A percentile compares a stretch with the other conserved stretches of the same genome.
Evolutionary conservation across 192 early-diverging fungal species (phyloP).

Genomic region (Bifiguratus adelaidae): DNA sequence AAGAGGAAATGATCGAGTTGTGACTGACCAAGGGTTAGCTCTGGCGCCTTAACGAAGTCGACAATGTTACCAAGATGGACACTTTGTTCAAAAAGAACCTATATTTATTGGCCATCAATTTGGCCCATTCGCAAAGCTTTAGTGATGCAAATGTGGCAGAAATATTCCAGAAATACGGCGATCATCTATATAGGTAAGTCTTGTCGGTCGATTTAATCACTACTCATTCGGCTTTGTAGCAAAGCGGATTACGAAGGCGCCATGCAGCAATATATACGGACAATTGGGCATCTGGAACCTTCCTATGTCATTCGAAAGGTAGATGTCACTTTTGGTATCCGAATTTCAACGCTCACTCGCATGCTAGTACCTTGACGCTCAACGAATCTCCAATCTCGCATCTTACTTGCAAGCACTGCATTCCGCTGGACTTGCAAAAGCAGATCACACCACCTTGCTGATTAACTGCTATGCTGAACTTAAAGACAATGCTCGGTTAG

Average conservation of each 20-base stretch:
- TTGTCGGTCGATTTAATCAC: too few relatives aligned
- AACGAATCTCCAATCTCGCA: conserved; percentile 83
- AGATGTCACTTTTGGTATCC: neutral
- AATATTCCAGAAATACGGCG: conserved; percentile 90
- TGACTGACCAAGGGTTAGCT: conserved; percentile 27
- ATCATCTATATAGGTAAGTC: conserved; percentile 73
- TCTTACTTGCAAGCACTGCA: conserved; percentile 87
- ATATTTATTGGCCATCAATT: conserved; percentile 79
- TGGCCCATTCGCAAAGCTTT: conserved; percentile 73
- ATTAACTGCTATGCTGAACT: conserved; percentile 97
- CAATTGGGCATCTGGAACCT: conserved; percentile 88
- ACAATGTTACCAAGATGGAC: conserved; percentile 77
- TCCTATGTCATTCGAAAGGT: conserved; percentile 92
- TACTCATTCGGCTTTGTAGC: conserved; percentile 3
- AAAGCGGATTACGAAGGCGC: conserved; percentile 84
- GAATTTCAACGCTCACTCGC: neutral
- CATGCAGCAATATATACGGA: conserved; percentile 86
- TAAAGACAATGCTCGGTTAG: conserved; percentile 72
- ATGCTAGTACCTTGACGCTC: conserved; percentile 75
- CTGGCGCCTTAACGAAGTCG: conserved; percentile 79
- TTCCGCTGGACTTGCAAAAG: conserved; percentile 72
- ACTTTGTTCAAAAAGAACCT: conserved; percentile 84
- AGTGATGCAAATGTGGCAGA: conserved; percentile 79
- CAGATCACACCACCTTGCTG: conserved; percentile 92
- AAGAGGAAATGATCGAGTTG: neutral